phyloP scores from a whole-genome alignment of 257 asterid genomes.

The Solanum chaucha region DNA sequence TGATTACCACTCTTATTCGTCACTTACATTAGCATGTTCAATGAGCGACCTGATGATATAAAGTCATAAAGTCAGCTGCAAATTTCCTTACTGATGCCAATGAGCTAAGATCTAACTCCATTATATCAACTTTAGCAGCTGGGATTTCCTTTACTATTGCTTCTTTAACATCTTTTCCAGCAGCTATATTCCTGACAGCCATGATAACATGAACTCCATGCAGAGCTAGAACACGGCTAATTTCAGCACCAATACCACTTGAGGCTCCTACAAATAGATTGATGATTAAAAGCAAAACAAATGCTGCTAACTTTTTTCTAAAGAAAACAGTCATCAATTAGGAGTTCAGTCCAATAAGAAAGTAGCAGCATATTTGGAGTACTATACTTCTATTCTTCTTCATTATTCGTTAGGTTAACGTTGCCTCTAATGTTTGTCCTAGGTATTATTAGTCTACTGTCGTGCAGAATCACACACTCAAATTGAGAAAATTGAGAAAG shows the following conservation, averaged over 20 bases:
- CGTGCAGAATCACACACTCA: neutral
- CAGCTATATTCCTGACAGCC: conserved; percentile 53
- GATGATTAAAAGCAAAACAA: neutral
- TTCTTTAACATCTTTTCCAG: conserved; percentile 47
- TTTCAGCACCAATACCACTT: conserved; percentile 89
- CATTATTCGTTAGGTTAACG: neutral
- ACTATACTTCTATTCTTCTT: neutral
- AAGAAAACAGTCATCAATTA: neutral
- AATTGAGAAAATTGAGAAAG: neutral
- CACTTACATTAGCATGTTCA: conserved; percentile 73
- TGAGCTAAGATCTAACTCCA: conserved; percentile 81
- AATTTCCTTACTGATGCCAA: conserved; percentile 54
- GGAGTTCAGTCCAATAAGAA: neutral
- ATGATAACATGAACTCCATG: conserved; percentile 70
- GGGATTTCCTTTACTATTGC: conserved; percentile 45
- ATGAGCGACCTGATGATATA: conserved; percentile 46
- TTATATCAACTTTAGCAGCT: conserved; percentile 51
- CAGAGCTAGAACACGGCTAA: conserved; percentile 74
- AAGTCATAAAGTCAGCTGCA: conserved; percentile 54
- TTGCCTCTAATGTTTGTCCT: neutral
- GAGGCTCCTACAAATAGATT: conserved; percentile 54
- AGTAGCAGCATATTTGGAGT: neutral
- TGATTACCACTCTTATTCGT: neutral
- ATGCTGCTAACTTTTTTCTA: neutral
- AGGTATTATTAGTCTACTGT: neutral